Conservation (phyloP, 2,329 filamentous ascomycete genomes). For the Diaporthe caulivora region DNA sequence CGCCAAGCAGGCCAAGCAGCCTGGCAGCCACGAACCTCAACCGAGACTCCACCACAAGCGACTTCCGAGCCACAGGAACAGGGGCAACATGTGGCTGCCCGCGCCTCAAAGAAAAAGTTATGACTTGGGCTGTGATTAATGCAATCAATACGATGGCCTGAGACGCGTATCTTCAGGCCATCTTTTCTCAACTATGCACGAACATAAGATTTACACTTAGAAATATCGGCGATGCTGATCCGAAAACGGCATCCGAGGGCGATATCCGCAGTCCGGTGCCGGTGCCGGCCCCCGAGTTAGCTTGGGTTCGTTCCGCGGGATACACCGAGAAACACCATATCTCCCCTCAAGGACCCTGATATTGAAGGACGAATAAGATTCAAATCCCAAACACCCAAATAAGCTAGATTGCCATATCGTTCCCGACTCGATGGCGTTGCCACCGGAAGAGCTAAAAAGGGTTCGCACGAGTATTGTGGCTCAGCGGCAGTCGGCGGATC, state of each 20-base stretch:
- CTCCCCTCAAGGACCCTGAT: neutral
- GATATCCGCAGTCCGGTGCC: slow-evolving; percentile 16
- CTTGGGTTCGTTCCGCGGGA: neutral
- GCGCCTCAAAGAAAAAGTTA: slow-evolving; percentile 2
- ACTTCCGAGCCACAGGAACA: neutral
- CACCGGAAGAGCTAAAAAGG: neutral
- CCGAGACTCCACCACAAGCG: neutral
- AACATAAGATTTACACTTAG: neutral
- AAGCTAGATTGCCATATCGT: neutral
- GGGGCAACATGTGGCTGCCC: neutral
- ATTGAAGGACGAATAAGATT: neutral
- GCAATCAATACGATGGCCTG: neutral
- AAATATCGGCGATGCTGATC: neutral
- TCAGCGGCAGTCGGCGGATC: neutral
- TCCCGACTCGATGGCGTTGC: neutral
- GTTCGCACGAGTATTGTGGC: neutral
- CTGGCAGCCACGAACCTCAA: neutral
- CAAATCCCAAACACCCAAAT: neutral
- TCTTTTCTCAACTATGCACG: neutral
- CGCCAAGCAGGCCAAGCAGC: slow-evolving; percentile 22
- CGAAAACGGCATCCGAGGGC: slow-evolving; percentile 14
- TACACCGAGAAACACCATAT: neutral
- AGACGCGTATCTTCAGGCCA: neutral
- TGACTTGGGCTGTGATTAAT: slow-evolving; percentile 18
- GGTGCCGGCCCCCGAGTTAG: neutral